Evolutionary conservation across 2,329 filamentous ascomycete species (phyloP), one percentile per base, ranked within the genome.

Genomic region (Pleomassaria siparia): DNA sequence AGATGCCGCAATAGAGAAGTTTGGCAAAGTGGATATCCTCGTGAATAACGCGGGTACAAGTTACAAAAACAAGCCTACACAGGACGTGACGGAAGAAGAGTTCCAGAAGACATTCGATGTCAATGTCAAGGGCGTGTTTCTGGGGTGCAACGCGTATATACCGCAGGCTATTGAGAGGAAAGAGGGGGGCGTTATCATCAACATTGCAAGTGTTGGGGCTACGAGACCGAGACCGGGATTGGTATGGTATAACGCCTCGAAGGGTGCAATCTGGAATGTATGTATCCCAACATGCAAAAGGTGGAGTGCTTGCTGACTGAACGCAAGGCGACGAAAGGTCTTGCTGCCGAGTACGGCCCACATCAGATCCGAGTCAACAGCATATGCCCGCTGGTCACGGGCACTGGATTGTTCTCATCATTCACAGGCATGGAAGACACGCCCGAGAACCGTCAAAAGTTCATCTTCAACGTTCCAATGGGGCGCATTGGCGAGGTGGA

Each of bases 311-410:
- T 15, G 21, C 22, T 42, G 24, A 47, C 12, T 15, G 12, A 35
- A 22, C 15, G 29, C 2, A 32, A 64, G 59, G 82, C 81, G 9
- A 85, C 82, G 2, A 85, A 83, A 70, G 80, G 80, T 10, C 76
- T 91, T 55, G 88, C 87, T 0, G 83, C 86, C 1, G 87, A 91
- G 66, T 91, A 87, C 57, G 88, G 84, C 0, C 79, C 82, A 0
- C 80, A 87, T 45, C 79, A 88, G 55, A 88, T 91, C 54, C 80
- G 87, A 0, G 85, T 91, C 59, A 89, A 89, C 53, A 79, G 81
- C 1, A 82, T 91, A 12, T 87, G 84, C 39, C 87, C 86, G 0
- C 78, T 89, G 0, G 75, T 89, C 1, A 84, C 82, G 1, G 81
- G 77, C 13, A 90, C 87, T 0, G 84, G 82, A 2, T 76, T 89